Base-by-base conservation (phyloP, 257 asterid genomes). In the Cruciata laevipes region DNA sequence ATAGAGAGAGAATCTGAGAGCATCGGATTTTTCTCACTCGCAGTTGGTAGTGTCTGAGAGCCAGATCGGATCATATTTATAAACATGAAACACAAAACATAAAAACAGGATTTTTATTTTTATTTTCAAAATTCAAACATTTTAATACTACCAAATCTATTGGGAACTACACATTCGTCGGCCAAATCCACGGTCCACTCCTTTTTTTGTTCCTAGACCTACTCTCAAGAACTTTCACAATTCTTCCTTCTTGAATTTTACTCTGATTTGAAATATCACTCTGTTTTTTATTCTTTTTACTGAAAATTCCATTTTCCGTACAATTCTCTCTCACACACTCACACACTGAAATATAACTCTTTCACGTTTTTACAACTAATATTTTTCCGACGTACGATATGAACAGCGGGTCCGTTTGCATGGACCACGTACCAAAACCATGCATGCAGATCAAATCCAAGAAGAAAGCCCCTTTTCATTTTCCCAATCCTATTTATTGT, bases 121-220 rank as follows among this genome's bases (percentile, higher is more conserved):
- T 38, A 38, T 30, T 44, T 32, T 58, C 33, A 59, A 77, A 79
- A 69, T 67, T 75, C 63, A 72, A 68, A 44, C 38, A 18, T 60
- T 73, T 30, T 64, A 76, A 67, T 81, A 79, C 51, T 42, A 42
- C 80, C 69, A 85, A 85, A 86, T 86, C 95, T 85, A 86, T 72
- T 71, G 78, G 55, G 71, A 86, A 77, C 87, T 74, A 76, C 74
- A 69, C 67, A 40, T 67, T 77, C 76, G 61, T 81, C 80, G 83
- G 78, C 80, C 53, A 69, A 75, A 65, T 75, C 69, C 75, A 68
- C 73, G 83, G 70, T 71, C 80, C 63, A 68, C 77, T 68, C 69
- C 73, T 74, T 52, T 71, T 63, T 56, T 61, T 42, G 60, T 71
- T 70, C 80, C 73, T 79, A 75, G 76, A 75, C 83, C 80, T 73